Conservation (phyloP, 805 yeast genomes). For the Yamadazyma scolyti region DNA sequence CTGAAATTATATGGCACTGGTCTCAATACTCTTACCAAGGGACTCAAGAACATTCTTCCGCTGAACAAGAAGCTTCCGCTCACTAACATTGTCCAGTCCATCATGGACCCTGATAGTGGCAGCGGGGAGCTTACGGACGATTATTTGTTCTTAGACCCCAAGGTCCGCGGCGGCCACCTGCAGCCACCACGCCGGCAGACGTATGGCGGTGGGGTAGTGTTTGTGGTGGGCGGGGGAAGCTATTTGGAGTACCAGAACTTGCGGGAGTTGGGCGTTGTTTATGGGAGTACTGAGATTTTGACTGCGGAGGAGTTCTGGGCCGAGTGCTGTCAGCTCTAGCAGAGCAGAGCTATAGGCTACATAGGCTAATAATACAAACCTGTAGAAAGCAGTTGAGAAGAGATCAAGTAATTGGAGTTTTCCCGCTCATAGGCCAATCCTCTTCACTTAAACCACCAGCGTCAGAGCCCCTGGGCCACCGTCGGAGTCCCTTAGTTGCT, state of each 20-base stretch:
- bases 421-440: too few species aligned
- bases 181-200: constrained; percentile 82
- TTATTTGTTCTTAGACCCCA: constrained; percentile 87
- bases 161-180: constrained; percentile 84
- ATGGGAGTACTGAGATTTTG: constrained; percentile 80
- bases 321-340: too few species aligned
- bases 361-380: too few species aligned
- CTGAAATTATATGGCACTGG: constrained; percentile 84
- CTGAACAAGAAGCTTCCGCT: constrained; percentile 85
- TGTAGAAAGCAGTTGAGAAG: too few species aligned
- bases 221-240: constrained; percentile 96
- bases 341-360: too few species aligned
- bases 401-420: too few species aligned
- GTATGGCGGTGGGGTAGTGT: constrained; percentile 79
- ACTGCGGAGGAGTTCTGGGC: constrained; percentile 67
- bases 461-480: too few species aligned
- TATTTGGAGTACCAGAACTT: constrained; percentile 91
- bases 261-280: constrained; percentile 87
- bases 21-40: constrained; percentile 82
- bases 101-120: constrained; percentile 76
- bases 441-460: too few species aligned
- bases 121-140: constrained; percentile 75
- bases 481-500: too few species aligned
- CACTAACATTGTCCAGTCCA: constrained; percentile 85
- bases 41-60: constrained; percentile 82